These are phyloP conservation scores for Xylaria sp. DNA, from an alignment of 2,329 filamentous ascomycete genomes.

Conservation along the genomic window DNA sequence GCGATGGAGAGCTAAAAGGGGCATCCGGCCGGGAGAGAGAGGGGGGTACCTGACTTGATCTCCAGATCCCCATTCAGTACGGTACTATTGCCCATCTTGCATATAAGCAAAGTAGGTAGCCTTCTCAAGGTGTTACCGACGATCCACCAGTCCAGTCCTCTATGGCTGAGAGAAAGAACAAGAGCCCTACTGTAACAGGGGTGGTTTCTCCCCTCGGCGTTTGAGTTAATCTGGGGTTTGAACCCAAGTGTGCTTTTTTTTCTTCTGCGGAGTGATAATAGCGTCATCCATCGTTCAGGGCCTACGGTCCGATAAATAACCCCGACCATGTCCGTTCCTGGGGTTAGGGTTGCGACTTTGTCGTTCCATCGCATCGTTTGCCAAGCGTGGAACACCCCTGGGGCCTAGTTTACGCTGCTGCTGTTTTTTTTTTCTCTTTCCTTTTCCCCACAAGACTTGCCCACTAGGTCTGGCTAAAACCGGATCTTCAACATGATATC, in stretches of 20 bases:
- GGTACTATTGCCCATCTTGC: slow-evolving; percentile 1
- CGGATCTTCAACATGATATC: slow-evolving; percentile 30
- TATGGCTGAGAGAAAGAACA: too few relatives aligned
- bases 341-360: slow-evolving; percentile 26
- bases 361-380: slow-evolving; percentile 26
- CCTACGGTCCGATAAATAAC: slow-evolving; percentile 34
- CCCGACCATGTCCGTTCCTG: slow-evolving; percentile 21
- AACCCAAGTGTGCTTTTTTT: too few relatives aligned
- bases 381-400: slow-evolving; percentile 22
- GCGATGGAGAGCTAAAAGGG: background rate
- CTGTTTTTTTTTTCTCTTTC: too few relatives aligned
- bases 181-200: too few relatives aligned
- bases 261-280: slow-evolving; percentile 18
- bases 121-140: background rate
- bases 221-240: slow-evolving; percentile 15
- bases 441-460: slow-evolving; percentile 27
- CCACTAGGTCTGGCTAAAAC: slow-evolving; percentile 26
- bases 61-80: background rate
- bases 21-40: slow-evolving; percentile 1
- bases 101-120: background rate
- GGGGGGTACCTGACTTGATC: slow-evolving; percentile 4
- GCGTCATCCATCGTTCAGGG: slow-evolving; percentile 31
- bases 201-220: slow-evolving; percentile 3
- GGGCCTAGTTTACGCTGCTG: slow-evolving; percentile 18
- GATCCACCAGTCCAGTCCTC: too few relatives aligned